phyloP scores from a whole-genome alignment of 2,329 filamentous ascomycete genomes.

The Penicillium sp. region DNA sequence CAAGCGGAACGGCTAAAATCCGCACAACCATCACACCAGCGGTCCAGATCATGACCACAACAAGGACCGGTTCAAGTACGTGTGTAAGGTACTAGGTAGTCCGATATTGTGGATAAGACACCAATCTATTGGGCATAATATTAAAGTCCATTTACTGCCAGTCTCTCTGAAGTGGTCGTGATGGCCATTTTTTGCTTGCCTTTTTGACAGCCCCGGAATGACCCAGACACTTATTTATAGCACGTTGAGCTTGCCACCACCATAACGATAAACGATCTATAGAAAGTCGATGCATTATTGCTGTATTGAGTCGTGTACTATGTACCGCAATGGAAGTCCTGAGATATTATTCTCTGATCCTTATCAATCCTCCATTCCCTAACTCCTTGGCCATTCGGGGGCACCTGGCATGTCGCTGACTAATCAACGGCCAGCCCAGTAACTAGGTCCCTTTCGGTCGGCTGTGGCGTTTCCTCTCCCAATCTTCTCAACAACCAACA shows the following conservation, averaged over 20 bases:
- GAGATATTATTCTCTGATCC: neutral
- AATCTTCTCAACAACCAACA: neutral
- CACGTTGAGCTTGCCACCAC: neutral
- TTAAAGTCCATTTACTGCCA: no score
- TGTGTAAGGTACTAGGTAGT: no score
- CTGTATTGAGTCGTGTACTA: neutral
- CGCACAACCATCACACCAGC: neutral
- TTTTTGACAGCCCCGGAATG: neutral
- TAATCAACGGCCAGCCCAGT: neutral
- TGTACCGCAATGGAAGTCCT: neutral
- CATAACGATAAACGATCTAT: no score
- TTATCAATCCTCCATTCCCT: neutral
- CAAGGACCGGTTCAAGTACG: no score
- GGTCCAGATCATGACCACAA: neutral
- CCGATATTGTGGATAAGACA: no score
- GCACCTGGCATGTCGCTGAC: neutral
- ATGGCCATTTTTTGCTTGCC: neutral
- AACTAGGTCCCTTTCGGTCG: neutral
- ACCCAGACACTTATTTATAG: conserved; percentile 9
- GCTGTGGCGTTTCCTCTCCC: conserved; percentile 3
- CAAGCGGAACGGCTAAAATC: conserved; percentile 7
- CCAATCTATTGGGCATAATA: no score
- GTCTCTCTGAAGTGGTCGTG: no score
- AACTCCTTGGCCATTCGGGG: neutral
- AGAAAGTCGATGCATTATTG: no score